These are phyloP conservation scores for Gnomoniopsis sp. DNA, from an alignment of 2,329 filamentous ascomycete species.

Conservation along the genomic window DNA sequence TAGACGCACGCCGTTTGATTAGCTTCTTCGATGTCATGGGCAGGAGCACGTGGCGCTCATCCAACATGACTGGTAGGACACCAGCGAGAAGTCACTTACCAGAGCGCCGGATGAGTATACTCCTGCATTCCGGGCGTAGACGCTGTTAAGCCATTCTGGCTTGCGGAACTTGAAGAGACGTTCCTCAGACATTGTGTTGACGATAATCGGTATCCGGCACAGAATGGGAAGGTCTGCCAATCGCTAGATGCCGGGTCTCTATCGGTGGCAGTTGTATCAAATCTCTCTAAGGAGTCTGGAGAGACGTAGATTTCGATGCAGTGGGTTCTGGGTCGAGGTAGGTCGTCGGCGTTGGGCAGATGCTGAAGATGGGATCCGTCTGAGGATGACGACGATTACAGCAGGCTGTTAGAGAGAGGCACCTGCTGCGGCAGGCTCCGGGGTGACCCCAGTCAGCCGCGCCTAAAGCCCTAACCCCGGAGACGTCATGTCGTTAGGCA, in stretches of 20 bases:
- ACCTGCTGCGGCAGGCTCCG: slow-evolving; percentile 1
- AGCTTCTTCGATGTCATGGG: background rate
- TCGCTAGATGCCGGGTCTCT: background rate
- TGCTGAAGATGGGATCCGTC: slow-evolving; percentile 9
- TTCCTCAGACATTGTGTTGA: slow-evolving; percentile 55
- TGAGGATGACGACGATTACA: slow-evolving; percentile 19
- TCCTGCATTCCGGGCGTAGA: slow-evolving; percentile 60
- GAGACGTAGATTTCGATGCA: background rate
- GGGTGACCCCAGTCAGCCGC: slow-evolving; percentile 1
- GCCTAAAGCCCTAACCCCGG: slow-evolving; percentile 12
- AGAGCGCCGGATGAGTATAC: slow-evolving; percentile 61
- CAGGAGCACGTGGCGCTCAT: background rate
- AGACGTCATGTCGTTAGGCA: background rate
- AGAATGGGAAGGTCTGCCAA: background rate
- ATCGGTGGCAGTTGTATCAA: background rate
- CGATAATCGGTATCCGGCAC: background rate
- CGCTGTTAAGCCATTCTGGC: slow-evolving; percentile 65
- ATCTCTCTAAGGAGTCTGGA: background rate
- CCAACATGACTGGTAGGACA: background rate
- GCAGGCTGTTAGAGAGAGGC: slow-evolving; percentile 2
- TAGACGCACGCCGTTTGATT: background rate
- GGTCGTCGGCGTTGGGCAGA: background rate
- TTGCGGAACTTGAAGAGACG: slow-evolving; percentile 65
- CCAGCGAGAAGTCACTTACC: slow-evolving; percentile 46
- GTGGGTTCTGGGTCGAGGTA: background rate